These are phyloP conservation scores for Brassica carinata DNA, from an alignment of 345 rosid species.

Conservation along the genomic window DNA sequence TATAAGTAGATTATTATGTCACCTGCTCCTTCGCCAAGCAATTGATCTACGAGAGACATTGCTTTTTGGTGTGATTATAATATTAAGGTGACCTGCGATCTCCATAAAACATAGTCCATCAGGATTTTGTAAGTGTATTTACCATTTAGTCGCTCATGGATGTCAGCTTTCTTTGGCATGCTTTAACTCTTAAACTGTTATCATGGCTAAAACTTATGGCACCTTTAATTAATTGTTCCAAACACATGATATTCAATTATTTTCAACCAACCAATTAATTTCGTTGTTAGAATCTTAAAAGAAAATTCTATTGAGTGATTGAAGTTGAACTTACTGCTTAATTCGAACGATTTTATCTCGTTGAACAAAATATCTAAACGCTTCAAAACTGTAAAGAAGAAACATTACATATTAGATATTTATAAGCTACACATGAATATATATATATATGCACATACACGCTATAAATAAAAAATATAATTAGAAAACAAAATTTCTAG, in stretches of 20 bases:
- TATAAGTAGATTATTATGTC: conserved; percentile 9
- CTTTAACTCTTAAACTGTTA: not conserved
- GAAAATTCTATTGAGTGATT: not conserved
- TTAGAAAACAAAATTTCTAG: not conserved
- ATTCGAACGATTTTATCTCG: not conserved
- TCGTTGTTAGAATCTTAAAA: not conserved
- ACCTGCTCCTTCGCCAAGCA: conserved; percentile 32
- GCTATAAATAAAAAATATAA: not conserved
- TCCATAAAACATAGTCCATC: conserved; percentile 2
- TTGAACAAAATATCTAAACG: not conserved
- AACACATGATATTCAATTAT: not conserved
- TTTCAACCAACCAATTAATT: not conserved
- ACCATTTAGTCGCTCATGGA: conserved; percentile 11
- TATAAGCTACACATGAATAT: not conserved
- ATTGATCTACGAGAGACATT: conserved; percentile 27
- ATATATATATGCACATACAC: too few species aligned
- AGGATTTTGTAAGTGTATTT: not conserved
- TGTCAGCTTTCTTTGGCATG: conserved; percentile 2
- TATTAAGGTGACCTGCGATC: not conserved
- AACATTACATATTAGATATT: not conserved
- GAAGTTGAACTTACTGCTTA: not conserved
- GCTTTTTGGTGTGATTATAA: not conserved
- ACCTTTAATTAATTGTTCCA: conserved; percentile 1
- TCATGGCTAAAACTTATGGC: not conserved
- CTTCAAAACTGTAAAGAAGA: not conserved